These are phyloP conservation scores for Blastocystis sp. DNA, from an alignment of 352 stramenopile genomes.

Conservation along the genomic window DNA sequence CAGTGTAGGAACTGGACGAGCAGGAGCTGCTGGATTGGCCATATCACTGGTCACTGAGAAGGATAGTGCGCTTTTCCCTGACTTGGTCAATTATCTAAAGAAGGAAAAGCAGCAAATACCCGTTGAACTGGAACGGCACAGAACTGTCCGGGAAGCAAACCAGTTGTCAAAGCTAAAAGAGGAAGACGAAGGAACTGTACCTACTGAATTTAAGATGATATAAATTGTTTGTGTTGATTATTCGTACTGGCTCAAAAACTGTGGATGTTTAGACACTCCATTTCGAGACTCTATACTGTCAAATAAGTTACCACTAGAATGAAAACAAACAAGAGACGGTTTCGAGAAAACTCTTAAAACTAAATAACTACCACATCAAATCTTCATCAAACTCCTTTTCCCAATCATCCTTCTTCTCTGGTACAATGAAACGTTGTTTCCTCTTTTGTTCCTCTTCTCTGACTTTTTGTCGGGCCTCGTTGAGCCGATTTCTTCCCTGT, in stretches of 20 bases:
- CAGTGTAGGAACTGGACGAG: conserved; percentile 78
- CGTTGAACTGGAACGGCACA: conserved; percentile 81
- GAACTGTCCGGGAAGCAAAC: conserved; percentile 65
- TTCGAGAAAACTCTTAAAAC: not conserved
- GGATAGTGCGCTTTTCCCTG: conserved; percentile 90
- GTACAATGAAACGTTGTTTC: conserved; percentile 46
- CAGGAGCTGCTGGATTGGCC: conserved; percentile 88
- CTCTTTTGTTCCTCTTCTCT: conserved; percentile 50
- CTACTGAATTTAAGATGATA: conserved; percentile 57
- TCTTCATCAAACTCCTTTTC: conserved; percentile 59
- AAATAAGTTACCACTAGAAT: not conserved
- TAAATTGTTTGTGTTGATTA: not conserved
- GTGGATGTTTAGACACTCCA: not conserved
- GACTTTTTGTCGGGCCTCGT: conserved; percentile 52
- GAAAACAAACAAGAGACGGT: not conserved
- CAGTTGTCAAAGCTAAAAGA: conserved; percentile 24
- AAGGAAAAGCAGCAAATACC: conserved; percentile 86
- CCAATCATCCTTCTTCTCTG: conserved; percentile 36
- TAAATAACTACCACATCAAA: conserved; percentile 45
- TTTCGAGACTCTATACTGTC: too few species aligned
- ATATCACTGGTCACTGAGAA: conserved; percentile 94
- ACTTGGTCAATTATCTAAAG: conserved; percentile 90
- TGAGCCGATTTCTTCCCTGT: conserved; percentile 3
- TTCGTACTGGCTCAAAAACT: not conserved
- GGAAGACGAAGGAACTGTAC: not conserved